phyloP scores from a whole-genome alignment of 108 stramenopile genomes.

The Halocafeteria seosinensis region DNA sequence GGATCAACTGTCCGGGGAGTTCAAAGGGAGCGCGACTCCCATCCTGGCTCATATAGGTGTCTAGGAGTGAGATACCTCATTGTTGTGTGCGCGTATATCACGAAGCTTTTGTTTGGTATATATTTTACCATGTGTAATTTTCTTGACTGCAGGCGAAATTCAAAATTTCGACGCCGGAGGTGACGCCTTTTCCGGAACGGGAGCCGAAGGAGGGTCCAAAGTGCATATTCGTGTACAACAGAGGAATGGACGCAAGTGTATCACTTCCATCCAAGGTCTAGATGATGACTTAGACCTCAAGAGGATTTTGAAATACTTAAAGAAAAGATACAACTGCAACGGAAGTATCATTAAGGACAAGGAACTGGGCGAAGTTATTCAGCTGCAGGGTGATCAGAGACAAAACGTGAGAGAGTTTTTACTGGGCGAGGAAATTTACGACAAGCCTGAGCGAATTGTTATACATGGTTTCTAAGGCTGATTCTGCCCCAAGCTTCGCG shows the following conservation, averaged over 20 bases:
- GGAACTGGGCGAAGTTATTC: constrained; percentile 83
- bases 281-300: constrained; percentile 93
- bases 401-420: constrained; percentile 84
- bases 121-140: too few species aligned
- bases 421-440: constrained; percentile 83
- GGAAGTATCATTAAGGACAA: constrained; percentile 85
- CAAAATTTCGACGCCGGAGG: constrained; percentile 60
- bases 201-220: constrained; percentile 54
- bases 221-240: constrained; percentile 96
- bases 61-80: too few species aligned
- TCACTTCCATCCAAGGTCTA: constrained; percentile 83
- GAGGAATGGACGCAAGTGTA: constrained; percentile 93
- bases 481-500: too few species aligned
- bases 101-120: too few species aligned
- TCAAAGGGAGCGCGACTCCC: too few species aligned
- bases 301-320: constrained; percentile 91
- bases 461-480: constrained; percentile 74
- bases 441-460: constrained; percentile 52
- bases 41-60: too few species aligned
- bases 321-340: constrained; percentile 94
- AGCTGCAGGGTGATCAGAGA: constrained; percentile 86
- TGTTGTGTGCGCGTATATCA: too few species aligned
- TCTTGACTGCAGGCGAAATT: too few species aligned
- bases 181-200: constrained; percentile 52
- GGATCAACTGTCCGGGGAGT: too few species aligned